These are phyloP conservation scores for Ophiocordyceps camponoti-leonardi DNA, from an alignment of 2,329 filamentous ascomycete genomes.

Conservation along the genomic window DNA sequence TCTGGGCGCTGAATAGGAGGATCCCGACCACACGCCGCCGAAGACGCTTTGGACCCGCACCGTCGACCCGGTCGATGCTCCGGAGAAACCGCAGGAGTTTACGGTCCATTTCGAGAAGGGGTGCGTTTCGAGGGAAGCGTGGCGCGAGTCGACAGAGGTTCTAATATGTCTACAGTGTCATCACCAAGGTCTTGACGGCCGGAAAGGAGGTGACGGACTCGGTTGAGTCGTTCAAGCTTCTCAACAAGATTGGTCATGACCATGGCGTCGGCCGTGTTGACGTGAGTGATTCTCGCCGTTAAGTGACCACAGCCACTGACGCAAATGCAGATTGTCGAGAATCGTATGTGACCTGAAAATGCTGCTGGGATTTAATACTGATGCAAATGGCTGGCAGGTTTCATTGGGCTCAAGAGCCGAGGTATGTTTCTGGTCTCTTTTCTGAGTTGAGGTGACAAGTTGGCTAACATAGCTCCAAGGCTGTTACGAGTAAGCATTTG, in stretches of 20 bases:
- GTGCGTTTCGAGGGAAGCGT: neutral
- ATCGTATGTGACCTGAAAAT: constrained; percentile 3
- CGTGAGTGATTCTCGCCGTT: neutral
- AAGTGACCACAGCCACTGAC: neutral
- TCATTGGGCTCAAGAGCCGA: constrained; percentile 1
- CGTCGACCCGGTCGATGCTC: constrained; percentile 44
- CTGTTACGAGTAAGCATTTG: neutral
- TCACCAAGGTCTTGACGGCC: constrained; percentile 41
- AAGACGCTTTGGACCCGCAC: constrained; percentile 42
- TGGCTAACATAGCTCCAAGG: neutral
- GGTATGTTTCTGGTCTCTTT: neutral
- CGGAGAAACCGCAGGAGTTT: constrained; percentile 47
- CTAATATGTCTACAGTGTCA: constrained; percentile 25
- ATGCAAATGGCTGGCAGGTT: neutral
- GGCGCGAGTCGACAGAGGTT: neutral
- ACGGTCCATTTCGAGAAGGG: constrained; percentile 48
- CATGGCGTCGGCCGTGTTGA: constrained; percentile 52
- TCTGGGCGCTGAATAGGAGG: constrained; percentile 19
- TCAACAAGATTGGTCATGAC: constrained; percentile 44
- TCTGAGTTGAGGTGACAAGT: neutral
- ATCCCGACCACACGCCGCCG: constrained; percentile 37
- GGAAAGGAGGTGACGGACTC: constrained; percentile 26
- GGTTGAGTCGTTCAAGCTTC: constrained; percentile 45
- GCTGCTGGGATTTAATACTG: neutral
- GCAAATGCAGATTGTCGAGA: constrained; percentile 25